Conservation (phyloP, 352 stramenopile genomes). For the Globisporangium parvum region DNA sequence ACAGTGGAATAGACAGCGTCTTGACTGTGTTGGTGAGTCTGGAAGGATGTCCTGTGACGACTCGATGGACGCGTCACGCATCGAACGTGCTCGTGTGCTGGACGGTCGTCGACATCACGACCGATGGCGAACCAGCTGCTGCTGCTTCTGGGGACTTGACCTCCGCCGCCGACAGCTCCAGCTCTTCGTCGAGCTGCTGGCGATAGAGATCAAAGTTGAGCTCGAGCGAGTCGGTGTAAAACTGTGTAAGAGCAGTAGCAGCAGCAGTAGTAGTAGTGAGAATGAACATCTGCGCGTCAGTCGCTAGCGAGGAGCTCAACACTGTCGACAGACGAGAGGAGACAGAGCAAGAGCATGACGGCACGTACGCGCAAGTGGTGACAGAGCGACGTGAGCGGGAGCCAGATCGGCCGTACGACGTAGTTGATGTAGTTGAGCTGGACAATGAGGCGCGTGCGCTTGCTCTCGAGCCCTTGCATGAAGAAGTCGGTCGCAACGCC, state of each 20-base stretch:
- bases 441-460: conserved; percentile 41
- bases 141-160: conserved; percentile 11
- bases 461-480: conserved; percentile 42
- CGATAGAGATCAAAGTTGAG: conserved; percentile 60
- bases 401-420: conserved; percentile 63
- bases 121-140: conserved; percentile 28
- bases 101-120: conserved; percentile 4
- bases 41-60: too few relatives aligned
- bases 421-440: conserved; percentile 79
- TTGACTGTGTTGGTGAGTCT: too few relatives aligned
- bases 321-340: too few relatives aligned
- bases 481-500: conserved; percentile 53
- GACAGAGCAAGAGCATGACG: too few relatives aligned
- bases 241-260: too few relatives aligned
- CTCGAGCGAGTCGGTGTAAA: conserved; percentile 49
- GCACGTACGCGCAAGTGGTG: conserved; percentile 28
- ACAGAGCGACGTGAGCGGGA: conserved; percentile 39
- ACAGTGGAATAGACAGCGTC: too few relatives aligned
- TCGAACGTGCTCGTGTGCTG: not conserved
- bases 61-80: too few relatives aligned
- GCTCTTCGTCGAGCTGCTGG: conserved; percentile 29
- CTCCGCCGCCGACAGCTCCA: too few relatives aligned
- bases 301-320: too few relatives aligned
- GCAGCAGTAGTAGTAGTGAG: too few relatives aligned
- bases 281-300: too few relatives aligned